phyloP scores from a whole-genome alignment of 495 filamentous ascomycete species.

The Glarea lozoyensis region DNA sequence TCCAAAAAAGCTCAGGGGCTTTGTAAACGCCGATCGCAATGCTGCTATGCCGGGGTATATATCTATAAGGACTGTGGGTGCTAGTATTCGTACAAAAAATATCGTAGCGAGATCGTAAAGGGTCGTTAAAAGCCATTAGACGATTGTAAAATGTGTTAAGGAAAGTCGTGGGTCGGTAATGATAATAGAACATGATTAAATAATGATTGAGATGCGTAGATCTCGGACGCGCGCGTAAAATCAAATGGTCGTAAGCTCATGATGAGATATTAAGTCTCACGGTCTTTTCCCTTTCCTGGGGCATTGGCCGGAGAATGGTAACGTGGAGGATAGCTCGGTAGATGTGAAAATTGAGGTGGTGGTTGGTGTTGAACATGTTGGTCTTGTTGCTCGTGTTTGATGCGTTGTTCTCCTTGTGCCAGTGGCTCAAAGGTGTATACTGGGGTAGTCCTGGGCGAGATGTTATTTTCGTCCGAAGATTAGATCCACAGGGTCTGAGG shows the following conservation, averaged over 20 bases:
- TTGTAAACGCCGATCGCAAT: slow-evolving; percentile 17
- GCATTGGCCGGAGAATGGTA: slow-evolving; percentile 14
- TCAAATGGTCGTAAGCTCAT: slow-evolving; percentile 10
- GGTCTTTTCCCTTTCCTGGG: slow-evolving; percentile 20
- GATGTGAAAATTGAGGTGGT: no score
- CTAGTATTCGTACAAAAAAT: slow-evolving; percentile 19
- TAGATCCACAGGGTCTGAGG: slow-evolving; percentile 23
- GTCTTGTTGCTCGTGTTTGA: slow-evolving; percentile 9
- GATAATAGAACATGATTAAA: slow-evolving; percentile 12
- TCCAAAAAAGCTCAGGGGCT: slow-evolving; percentile 5
- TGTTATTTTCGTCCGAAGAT: slow-evolving; percentile 19
- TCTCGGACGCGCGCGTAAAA: not conserved
- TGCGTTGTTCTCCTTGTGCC: slow-evolving; percentile 9
- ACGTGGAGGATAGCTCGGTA: slow-evolving; percentile 20
- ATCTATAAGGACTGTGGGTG: slow-evolving; percentile 20
- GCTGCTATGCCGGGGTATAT: slow-evolving; percentile 20
- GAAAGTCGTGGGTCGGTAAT: slow-evolving; percentile 13
- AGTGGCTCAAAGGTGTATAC: slow-evolving; percentile 16
- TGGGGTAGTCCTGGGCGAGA: slow-evolving; percentile 19
- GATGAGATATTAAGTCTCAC: slow-evolving; percentile 15
- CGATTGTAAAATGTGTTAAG: slow-evolving; percentile 7
- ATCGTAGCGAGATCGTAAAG: slow-evolving; percentile 20
- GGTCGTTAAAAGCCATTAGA: slow-evolving; percentile 15
- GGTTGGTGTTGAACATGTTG: slow-evolving; percentile 4
- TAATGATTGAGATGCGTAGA: slow-evolving; percentile 13